A percentile compares a stretch with the other conserved stretches of the same genome.
Conservation (phyloP, 2,329 filamentous ascomycete species). For the Fusarium sp. region DNA sequence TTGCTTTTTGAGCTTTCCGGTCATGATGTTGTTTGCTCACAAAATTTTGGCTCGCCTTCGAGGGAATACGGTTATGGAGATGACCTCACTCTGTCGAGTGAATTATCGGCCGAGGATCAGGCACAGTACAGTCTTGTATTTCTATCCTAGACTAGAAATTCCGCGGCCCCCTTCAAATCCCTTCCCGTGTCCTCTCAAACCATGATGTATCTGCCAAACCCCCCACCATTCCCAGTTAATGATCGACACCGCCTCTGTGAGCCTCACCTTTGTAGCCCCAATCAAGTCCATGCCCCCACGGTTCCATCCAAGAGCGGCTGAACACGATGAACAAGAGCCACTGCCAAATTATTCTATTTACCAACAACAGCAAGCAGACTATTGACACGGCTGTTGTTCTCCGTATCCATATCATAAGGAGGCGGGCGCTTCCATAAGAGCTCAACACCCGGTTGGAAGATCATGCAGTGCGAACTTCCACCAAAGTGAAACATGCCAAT, state of each 20-base stretch:
- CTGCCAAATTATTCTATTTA: too few species aligned
- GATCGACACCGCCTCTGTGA: accelerated
- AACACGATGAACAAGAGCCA: too few species aligned
- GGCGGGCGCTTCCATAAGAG: neutral
- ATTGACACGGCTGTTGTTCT: neutral
- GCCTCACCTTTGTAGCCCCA: too few species aligned
- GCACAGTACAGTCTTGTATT: neutral
- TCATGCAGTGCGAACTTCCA: neutral
- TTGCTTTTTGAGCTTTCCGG: neutral
- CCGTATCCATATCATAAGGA: neutral
- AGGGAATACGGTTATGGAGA: too few species aligned
- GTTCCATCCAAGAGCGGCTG: too few species aligned
- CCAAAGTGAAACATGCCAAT: constrained; percentile 23
- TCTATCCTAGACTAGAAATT: neutral
- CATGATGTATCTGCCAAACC: accelerated
- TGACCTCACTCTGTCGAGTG: too few species aligned
- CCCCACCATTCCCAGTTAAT: accelerated
- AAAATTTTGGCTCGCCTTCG: too few species aligned
- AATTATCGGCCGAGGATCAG: accelerated
- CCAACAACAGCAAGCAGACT: neutral
- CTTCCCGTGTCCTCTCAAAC: accelerated
- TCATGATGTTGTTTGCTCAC: accelerated
- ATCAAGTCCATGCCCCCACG: too few species aligned
- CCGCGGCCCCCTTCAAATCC: accelerated
- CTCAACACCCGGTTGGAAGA: neutral